Evolutionary conservation across 2,329 filamentous ascomycete species (phyloP), one percentile per base, ranked within the genome.

Genomic region (Pseudogymnoascus sp.): DNA sequence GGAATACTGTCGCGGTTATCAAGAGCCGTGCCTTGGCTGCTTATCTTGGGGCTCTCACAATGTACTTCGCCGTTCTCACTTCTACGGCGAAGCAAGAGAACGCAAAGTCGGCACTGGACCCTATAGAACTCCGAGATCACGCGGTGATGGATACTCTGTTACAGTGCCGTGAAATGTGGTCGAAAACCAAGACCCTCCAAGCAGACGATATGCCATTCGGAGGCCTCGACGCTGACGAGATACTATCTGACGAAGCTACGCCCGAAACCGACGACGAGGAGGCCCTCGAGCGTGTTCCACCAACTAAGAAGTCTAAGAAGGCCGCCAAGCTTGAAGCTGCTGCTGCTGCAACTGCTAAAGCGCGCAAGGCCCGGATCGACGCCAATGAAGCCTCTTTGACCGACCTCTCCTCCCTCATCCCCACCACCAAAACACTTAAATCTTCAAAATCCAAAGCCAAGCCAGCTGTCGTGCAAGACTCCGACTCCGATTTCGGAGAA

Each of bases 61-160:
- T 96, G 84, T 99, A 99, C 74, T 96, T 99, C 73, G 90, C 92
- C 37, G 83, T 97, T 36, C 77, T 99, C n/a, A 90, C 91, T 9
- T 96, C 91, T 0, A 87, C 90, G 0, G 82, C 86, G 1, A 80
- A 86, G 58, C 84, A 86, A 63, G 76, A 78, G 0, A 75, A 79
- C 36, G 80, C 79, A 6, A 74, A 77, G 0, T 74, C 76, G 10
- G 81, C 90, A 0, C 75, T 95, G 65, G 82, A 89, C 61, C 89
- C 93, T 4, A 79, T 81, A n/a, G 86, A 96, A 67, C 77, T 99
- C 41, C 86, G 90, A 64, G 90, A 96, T 60, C 94, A 99, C 73
- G 86, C 91, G 11, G 84, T 99, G 63, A 97, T 99, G 91, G 85
- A 88, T 63, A 89, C 84, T 13, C 75, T 99, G 36, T 77, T 97